Percentiles rank a stretch among this genome's conserved stretches.
phyloP scores from a whole-genome alignment of 108 stramenopile genomes.

The Schizochytrium sp. region DNA sequence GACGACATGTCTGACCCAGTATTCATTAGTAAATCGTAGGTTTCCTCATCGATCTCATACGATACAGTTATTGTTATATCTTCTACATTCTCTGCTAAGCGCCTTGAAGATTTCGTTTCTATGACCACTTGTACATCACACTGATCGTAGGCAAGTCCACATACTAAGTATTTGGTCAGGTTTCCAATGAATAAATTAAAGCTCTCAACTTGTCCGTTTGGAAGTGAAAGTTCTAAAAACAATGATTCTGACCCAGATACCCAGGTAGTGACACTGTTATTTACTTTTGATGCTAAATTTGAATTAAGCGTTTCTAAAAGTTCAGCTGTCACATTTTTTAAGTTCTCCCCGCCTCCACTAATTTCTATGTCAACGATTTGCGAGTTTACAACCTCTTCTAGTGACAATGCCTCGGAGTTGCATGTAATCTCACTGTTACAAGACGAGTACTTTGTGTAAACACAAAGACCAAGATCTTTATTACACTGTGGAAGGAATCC shows the following conservation, averaged over 20 bases:
- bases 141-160: too few species aligned
- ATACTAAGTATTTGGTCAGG: too few species aligned
- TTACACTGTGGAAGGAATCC: neutral
- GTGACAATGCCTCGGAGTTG: neutral
- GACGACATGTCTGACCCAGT: neutral
- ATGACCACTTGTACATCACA: neutral
- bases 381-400: neutral
- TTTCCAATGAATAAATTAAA: too few species aligned
- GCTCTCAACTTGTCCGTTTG: too few species aligned
- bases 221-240: too few species aligned
- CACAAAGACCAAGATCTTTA: neutral
- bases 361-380: neutral
- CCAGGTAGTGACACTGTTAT: too few species aligned
- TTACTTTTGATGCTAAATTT: too few species aligned
- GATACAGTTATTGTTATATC: neutral
- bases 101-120: neutral
- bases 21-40: neutral
- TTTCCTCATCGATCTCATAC: neutral
- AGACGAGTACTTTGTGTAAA: neutral
- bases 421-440: neutral
- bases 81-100: neutral
- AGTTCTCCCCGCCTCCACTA: neutral
- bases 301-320: neutral
- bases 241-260: too few species aligned
- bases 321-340: neutral